A percentile compares a stretch with the other conserved stretches of the same genome.
Conservation (phyloP, 2,329 filamentous ascomycete genomes). For the Hirsutella thompsonii region DNA sequence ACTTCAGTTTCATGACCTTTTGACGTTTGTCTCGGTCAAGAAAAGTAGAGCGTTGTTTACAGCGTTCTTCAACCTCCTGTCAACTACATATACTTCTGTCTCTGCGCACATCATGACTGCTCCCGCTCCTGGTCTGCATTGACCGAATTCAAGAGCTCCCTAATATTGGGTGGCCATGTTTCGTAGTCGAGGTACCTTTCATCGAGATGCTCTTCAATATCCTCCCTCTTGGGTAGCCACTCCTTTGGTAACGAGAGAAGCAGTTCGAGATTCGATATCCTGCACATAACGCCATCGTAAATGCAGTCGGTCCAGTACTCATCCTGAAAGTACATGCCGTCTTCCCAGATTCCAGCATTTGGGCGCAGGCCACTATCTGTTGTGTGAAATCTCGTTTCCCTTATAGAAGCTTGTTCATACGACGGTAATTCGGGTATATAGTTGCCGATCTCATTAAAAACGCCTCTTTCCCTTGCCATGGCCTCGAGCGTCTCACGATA, state of each 20-base stretch:
- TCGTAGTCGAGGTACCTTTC: not conserved
- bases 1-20: no score
- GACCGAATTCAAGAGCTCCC: not conserved
- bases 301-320: not conserved
- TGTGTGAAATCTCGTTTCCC: not conserved
- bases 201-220: not conserved
- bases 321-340: not conserved
- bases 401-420: not conserved
- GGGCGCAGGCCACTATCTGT: not conserved
- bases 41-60: no score
- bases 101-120: no score
- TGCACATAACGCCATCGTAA: not conserved
- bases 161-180: not conserved
- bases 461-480: not conserved
- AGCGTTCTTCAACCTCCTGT: no score
- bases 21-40: no score
- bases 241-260: not conserved
- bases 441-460: not conserved
- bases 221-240: not conserved
- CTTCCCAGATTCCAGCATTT: not conserved
- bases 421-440: not conserved
- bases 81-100: no score
- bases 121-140: no score
- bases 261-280: not conserved
- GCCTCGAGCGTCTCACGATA: not conserved